Evolutionary conservation across 768 basidiomycete genomes (phyloP), one percentile per base, ranked within the genome.

Genomic region (Podaxis sp.): DNA sequence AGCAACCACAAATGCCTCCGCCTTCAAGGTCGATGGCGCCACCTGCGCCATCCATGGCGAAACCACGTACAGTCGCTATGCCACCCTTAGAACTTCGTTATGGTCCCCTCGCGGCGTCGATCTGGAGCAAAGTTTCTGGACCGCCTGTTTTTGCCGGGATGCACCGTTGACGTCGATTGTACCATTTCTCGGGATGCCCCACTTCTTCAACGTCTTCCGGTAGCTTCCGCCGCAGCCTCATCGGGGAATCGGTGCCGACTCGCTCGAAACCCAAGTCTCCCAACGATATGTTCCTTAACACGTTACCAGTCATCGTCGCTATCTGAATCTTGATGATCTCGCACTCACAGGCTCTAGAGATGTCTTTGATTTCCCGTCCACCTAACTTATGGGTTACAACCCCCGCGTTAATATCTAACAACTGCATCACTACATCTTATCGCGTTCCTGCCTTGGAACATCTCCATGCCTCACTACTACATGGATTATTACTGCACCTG

Each of bases 71-170:
- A 32, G 60, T 62, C 62, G 65, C 73, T 46, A 56, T 67, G 47
- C 69, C 77, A 54, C 65, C 61, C 50, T 69, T 69, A 42, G 81
- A 81, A 53, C 65, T 81, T 40, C 82, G 81, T 46, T 92, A 89
- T 65, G 89, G 90, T 1, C 87, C 87, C 23, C 75, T 90, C 9
- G 83, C 82, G 4, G 62, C 72, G 18, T 86, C 89, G 38, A 82
- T 71, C 5, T 89, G 84, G 85, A 91, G 90, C 73, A 90, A 85
- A 72, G 90, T 88, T 37, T 77, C 83, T 16, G 90, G 90, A 5
- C 90, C 90, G 1, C 54, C 73, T 36, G 67, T 77, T 18, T 72
- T 89, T 55, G 79, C 80, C 36, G 90, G 90, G 37, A 82, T 91
- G 82, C 80, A 84, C 64, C 80, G 89, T 67, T 90, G 76, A 44